phyloP scores from a whole-genome alignment of 768 basidiomycete species.

The Lactifluus piperatus region DNA sequence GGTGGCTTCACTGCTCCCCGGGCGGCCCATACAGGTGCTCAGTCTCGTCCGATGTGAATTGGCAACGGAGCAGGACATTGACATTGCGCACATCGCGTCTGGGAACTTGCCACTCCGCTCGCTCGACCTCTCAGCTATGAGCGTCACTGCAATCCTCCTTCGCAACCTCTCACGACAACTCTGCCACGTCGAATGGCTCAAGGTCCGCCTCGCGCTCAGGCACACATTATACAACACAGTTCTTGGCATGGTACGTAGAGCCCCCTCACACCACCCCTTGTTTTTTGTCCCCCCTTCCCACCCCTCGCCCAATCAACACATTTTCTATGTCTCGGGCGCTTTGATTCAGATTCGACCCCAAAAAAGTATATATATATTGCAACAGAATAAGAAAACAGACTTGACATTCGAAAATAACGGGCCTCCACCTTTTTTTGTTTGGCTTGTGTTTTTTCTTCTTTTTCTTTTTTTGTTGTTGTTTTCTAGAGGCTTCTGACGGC shows the following conservation, averaged over 20 bases:
- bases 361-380: too few relatives aligned
- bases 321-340: neutral
- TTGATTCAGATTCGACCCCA: too few relatives aligned
- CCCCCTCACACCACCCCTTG: neutral
- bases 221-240: conserved; percentile 59
- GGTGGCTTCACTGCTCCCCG: conserved; percentile 53
- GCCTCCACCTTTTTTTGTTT: neutral
- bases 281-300: neutral
- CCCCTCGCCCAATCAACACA: too few relatives aligned
- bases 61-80: conserved; percentile 46
- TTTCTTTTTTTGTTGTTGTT: too few relatives aligned
- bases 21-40: conserved; percentile 48
- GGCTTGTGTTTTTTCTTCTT: too few relatives aligned
- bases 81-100: conserved; percentile 41
- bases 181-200: conserved; percentile 40
- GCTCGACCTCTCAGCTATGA: conserved; percentile 53
- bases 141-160: conserved; percentile 47
- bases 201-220: conserved; percentile 49
- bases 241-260: conserved; percentile 51
- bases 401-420: too few relatives aligned
- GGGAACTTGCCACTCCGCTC: conserved; percentile 40
- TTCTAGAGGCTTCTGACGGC: conserved; percentile 47
- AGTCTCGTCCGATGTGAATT: conserved; percentile 49
- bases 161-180: conserved; percentile 47
- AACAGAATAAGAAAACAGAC: too few relatives aligned